Percentiles rank a stretch among this genome's conserved stretches.
Evolutionary conservation across 2,329 filamentous ascomycete genomes (phyloP).

Genomic region (Zymoseptoria brevis): DNA sequence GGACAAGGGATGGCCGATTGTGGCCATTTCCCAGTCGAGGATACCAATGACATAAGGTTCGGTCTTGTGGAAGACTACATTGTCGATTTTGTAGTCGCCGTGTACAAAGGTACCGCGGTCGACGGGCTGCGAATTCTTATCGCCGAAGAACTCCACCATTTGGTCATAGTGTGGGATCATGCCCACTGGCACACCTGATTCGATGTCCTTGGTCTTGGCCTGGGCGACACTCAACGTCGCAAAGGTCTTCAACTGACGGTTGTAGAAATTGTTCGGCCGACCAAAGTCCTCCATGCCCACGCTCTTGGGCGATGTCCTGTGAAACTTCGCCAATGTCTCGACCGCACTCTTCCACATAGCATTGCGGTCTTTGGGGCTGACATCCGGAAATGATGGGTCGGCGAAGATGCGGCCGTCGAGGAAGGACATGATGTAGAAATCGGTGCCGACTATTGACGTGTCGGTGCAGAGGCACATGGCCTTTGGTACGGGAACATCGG

Average conservation of each 20-base stretch:
- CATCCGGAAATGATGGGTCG: constrained; percentile 71
- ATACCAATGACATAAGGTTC: constrained; percentile 85
- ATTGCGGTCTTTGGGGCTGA: constrained; percentile 59
- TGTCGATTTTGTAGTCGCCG: constrained; percentile 83
- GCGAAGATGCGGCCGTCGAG: constrained; percentile 89
- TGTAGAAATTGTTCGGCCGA: constrained; percentile 68
- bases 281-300: constrained; percentile 70
- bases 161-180: constrained; percentile 76
- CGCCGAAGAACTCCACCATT: constrained; percentile 68
- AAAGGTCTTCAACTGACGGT: constrained; percentile 78
- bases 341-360: constrained; percentile 83
- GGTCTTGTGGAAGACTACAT: constrained; percentile 68
- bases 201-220: constrained; percentile 64
- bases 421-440: constrained; percentile 97
- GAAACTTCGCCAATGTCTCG: constrained; percentile 74
- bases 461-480: constrained; percentile 84
- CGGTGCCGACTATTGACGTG: constrained; percentile 67
- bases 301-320: constrained; percentile 59
- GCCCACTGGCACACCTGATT: constrained; percentile 69
- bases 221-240: constrained; percentile 69
- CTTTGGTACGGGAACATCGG: constrained; percentile 77
- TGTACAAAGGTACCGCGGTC: constrained; percentile 78
- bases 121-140: constrained; percentile 60
- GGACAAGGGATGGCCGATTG: constrained; percentile 88
- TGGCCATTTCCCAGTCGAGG: constrained; percentile 97